Conservation (phyloP, 2,329 filamentous ascomycete species). For the Pleurostoma richardsiae region DNA sequence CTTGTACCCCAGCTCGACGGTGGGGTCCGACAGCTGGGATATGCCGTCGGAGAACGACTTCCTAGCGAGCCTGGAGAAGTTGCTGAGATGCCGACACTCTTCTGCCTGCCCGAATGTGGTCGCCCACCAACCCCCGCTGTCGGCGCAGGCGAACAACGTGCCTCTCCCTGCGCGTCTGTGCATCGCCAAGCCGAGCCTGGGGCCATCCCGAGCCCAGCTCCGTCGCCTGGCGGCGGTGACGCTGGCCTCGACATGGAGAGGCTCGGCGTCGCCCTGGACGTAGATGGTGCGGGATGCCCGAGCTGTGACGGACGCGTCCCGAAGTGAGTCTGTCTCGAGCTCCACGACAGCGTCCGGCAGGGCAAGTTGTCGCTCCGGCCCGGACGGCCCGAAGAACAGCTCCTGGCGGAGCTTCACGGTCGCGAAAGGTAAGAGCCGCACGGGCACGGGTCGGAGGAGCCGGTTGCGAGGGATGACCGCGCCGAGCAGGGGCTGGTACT, state of each 20-base stretch:
- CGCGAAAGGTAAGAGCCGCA: slow-evolving; percentile 30
- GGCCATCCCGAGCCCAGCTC: slow-evolving; percentile 13
- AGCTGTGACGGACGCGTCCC: slow-evolving; percentile 27
- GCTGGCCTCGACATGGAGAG: slow-evolving; percentile 30
- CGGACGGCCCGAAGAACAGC: slow-evolving; percentile 15
- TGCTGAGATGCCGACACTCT: slow-evolving; percentile 23
- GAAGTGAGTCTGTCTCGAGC: slow-evolving; percentile 31
- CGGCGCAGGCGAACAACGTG: slow-evolving; percentile 29
- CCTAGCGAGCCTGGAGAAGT: slow-evolving; percentile 17
- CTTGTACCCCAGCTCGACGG: slow-evolving; percentile 36
- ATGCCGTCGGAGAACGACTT: slow-evolving; percentile 13
- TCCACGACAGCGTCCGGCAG: slow-evolving; percentile 23
- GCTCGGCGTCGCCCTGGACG: slow-evolving; percentile 17
- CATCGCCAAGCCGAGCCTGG: slow-evolving; percentile 24
- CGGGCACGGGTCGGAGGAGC: slow-evolving; percentile 29
- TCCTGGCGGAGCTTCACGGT: slow-evolving; percentile 33
- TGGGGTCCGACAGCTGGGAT: slow-evolving; percentile 19
- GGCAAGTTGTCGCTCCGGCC: background rate
- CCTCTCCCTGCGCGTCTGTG: slow-evolving; percentile 23
- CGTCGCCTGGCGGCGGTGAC: slow-evolving; percentile 13
- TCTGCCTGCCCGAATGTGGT: slow-evolving; percentile 12
- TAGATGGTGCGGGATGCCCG: slow-evolving; percentile 27
- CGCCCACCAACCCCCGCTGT: slow-evolving; percentile 36
- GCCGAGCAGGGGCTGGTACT: slow-evolving; percentile 32
- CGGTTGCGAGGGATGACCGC: slow-evolving; percentile 27